These are phyloP conservation scores for Blastobotrys muscicola DNA, from an alignment of 805 yeast species.

Conservation along the genomic window DNA sequence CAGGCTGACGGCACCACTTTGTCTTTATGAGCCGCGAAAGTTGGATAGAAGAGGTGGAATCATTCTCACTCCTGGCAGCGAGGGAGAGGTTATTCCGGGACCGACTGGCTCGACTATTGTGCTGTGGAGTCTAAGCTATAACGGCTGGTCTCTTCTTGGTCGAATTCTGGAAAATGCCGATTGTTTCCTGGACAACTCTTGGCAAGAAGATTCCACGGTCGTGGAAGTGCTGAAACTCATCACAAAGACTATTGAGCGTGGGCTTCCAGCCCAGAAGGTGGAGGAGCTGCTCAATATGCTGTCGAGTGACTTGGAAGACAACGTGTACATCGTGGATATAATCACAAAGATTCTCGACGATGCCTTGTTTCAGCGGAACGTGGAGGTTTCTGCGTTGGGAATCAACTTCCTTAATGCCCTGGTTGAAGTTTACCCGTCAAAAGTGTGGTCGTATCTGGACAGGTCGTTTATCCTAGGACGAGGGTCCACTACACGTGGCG, in stretches of 20 bases:
- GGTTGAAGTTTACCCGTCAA: conserved; percentile 42
- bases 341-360: conserved; percentile 60
- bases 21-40: conserved; percentile 51
- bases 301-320: conserved; percentile 38
- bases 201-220: conserved; percentile 32
- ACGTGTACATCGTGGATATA: conserved; percentile 48
- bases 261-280: conserved; percentile 31
- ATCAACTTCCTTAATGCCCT: conserved; percentile 42
- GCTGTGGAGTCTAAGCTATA: conserved; percentile 61
- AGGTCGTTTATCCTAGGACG: conserved; percentile 57
- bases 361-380: conserved; percentile 47
- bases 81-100: conserved; percentile 56
- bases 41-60: conserved; percentile 35
- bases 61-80: conserved; percentile 46
- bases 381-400: conserved; percentile 36
- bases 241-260: conserved; percentile 34
- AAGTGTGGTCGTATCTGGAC: conserved; percentile 73
- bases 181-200: conserved; percentile 5
- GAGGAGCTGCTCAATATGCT: conserved; percentile 31
- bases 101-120: conserved; percentile 35
- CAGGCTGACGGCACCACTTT: conserved; percentile 37
- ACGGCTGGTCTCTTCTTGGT: conserved; percentile 85
- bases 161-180: conserved; percentile 53
- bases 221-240: conserved; percentile 44
- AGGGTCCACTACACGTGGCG: conserved; percentile 19